Evolutionary conservation across 352 stramenopile species (phyloP).

Genomic region (Paralagenidium karlingii): DNA sequence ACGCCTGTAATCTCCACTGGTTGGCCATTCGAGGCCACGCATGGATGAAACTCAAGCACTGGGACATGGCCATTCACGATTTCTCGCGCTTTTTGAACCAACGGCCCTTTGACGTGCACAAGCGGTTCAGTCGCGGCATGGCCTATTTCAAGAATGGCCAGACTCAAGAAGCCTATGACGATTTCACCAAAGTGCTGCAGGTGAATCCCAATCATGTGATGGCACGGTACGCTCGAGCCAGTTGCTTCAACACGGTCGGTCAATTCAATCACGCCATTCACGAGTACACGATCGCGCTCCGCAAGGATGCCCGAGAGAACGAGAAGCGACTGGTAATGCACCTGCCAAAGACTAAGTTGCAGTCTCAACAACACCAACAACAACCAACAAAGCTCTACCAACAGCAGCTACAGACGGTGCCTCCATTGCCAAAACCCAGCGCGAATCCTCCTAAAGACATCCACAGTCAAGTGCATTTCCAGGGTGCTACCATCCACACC

Average conservation of each 20-base stretch:
- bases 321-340: no score
- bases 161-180: slow-evolving; percentile 36
- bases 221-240: slow-evolving; percentile 59
- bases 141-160: slow-evolving; percentile 38
- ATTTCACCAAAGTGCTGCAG: slow-evolving; percentile 51
- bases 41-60: slow-evolving; percentile 60
- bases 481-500: no score
- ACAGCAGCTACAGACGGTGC: no score
- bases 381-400: no score
- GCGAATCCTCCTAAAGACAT: no score
- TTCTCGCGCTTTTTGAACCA: slow-evolving; percentile 33
- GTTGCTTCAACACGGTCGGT: slow-evolving; percentile 59
- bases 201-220: slow-evolving; percentile 67
- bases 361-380: no score
- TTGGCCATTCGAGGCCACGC: slow-evolving; percentile 46
- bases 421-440: no score
- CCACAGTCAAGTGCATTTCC: no score
- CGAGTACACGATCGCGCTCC: slow-evolving; percentile 55
- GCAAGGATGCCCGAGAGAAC: slow-evolving; percentile 30
- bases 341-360: no score
- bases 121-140: slow-evolving; percentile 61
- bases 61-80: slow-evolving; percentile 31
- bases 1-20: slow-evolving; percentile 43
- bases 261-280: slow-evolving; percentile 61
- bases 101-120: slow-evolving; percentile 42